Base-by-base conservation (phyloP, 2,329 filamentous ascomycete species). In the Pestalotiopsis sp. region DNA sequence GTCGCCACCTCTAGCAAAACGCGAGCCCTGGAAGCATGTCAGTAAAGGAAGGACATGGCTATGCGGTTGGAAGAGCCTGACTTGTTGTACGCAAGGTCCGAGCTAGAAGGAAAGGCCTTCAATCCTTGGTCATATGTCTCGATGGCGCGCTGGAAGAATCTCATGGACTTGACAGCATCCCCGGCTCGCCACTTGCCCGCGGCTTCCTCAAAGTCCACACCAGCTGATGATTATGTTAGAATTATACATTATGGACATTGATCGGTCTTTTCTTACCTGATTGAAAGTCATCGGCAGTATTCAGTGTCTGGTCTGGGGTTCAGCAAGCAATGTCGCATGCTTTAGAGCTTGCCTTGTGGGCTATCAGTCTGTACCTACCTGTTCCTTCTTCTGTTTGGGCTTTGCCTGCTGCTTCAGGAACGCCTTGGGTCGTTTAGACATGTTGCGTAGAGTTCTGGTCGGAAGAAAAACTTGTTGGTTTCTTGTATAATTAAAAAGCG, bases 1-100 rank as follows among this genome's bases (percentile, higher is more conserved):
- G 92, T 91, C 23, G 89, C 89, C 69, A 93, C 86, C 75, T 92
- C 89, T 75, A 92, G 90, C 77, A 93, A 87, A 40, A 93, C 84
- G 70, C 90, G 86, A 31, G 91, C 91, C 80, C 89, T 91, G 70
- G 13, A 52, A n/a, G 57, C 7, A 17, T 57, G 5, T 62, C 31
- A 49, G 60, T 68, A 66, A 70, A 36, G 52, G 23, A 9, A 36
- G 49, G 73, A 57, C 20, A 49, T 17, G 65, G 27, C 23, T 14
- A 5, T 11, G 17, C 20, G 14, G 14, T 12, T n/a, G 7, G 13
- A 49, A 41, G 66, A 11, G 5, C 80, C 85, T 73, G 78, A 91
- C 88, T 92, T 93, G 78, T 93, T 93, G 78, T 93, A 93, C 12
- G 91, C 91, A 45, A 93, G 83, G 79, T 93, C 92, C 78, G 93